Base-by-base conservation (phyloP, 148 eudicot genomes). In the Arbutus unedo region DNA sequence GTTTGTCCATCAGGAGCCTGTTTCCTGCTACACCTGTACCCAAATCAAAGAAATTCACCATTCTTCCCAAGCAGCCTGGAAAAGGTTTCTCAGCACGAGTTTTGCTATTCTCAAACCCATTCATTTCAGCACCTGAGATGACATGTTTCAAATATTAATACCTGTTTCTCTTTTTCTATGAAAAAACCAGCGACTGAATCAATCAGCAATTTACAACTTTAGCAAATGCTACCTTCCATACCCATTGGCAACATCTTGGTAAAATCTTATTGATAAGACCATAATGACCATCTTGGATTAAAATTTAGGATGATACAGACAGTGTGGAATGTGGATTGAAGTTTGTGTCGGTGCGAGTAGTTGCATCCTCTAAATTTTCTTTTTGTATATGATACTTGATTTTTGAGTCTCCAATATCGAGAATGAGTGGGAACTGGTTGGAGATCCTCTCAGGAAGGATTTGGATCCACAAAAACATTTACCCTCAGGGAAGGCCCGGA, bases 61-160 rank as follows among this genome's bases (percentile, higher is more conserved):
- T 90, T 85, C 94, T 90, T 83, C 98, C 98, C 88, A 93, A 88
- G 86, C 99, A 94, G 83, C 96, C 93, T 77, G 93, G 92, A 76
- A 87, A 77, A 10, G 93, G 84, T 74, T 89, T 89, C 76, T 90
- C 92, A 45, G 81, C 77, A 76, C 48, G 74, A 82, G 79, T 79
- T 86, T 89, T 93, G 47, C 82, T 85, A 81, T 88, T 87, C 53
- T 86, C 89, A 88, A 83, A 64, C 71, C 90, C 92, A 90, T 88
- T 92, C 95, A 93, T 92, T 87, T 89, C 82, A 81, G 38, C 83
- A 87, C 92, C 98, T 92, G 88, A 38, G 47, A 77, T 38, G 59
- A 9, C 70, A 81, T 47, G 41, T 72, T 72, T 38, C 64, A 83
- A 79, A 72, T 72, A 48, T 56, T 59, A 56, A 62, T 4, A 31